A percentile compares a stretch with the other conserved stretches of the same genome.
Conservation (phyloP, 371 early-diverging fungal genomes). For the Dichotomocladium elegans region DNA sequence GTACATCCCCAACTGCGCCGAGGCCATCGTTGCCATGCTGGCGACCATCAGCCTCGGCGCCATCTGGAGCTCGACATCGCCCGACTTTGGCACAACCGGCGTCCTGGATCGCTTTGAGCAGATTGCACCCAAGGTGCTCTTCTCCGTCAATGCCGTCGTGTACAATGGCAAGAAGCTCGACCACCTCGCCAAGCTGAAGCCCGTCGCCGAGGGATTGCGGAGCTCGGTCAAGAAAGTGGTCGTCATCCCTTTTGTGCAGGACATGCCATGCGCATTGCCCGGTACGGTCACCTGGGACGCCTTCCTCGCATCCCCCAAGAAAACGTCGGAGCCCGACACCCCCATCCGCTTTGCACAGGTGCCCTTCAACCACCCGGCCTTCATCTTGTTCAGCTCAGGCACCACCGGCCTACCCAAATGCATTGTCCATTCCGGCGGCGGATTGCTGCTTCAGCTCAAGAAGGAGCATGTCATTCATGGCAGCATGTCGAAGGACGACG, state of each 20-base stretch:
- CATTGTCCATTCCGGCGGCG: constrained; percentile 94
- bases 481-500: constrained; percentile 68
- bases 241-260: constrained; percentile 68
- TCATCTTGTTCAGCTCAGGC: constrained; percentile 96
- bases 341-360: constrained; percentile 74
- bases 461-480: constrained; percentile 94
- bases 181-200: constrained; percentile 74
- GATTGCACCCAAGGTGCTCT: constrained; percentile 89
- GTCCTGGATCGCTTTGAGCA: constrained; percentile 95
- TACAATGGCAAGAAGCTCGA: constrained; percentile 88
- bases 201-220: constrained; percentile 57
- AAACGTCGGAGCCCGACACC: constrained; percentile 25
- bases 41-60: constrained; percentile 94
- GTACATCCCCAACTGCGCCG: constrained; percentile 88
- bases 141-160: constrained; percentile 84
- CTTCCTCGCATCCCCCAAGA: constrained; percentile 33
- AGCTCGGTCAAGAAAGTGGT: constrained; percentile 68
- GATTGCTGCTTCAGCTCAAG: constrained; percentile 85
- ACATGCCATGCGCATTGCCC: constrained; percentile 2
- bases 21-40: constrained; percentile 87
- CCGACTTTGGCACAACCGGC: constrained; percentile 93
- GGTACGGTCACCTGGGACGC: constrained; percentile 36
- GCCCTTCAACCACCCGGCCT: constrained; percentile 92
- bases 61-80: constrained; percentile 93
- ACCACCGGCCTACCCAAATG: constrained; percentile 98